Base-by-base conservation (phyloP, 164 flowering plant genomes). In the Vitis amurensis region DNA sequence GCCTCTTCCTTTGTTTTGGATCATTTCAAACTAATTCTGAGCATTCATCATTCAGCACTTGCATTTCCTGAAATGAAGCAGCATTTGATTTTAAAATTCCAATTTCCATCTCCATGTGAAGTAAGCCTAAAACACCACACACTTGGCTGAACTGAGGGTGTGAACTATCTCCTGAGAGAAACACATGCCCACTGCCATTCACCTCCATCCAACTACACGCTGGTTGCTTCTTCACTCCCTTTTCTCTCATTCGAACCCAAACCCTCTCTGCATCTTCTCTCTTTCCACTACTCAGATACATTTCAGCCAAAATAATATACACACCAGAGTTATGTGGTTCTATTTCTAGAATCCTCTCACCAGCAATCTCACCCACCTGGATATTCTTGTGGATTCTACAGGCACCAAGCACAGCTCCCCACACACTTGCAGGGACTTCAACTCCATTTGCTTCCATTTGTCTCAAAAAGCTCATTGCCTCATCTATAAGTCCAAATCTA, bases 141-240 rank as follows among this genome's bases (percentile, higher is more conserved):
- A 85, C 50, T 37, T 67, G 55, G 69, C 17, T 31, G 58, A 80
- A 75, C 69, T 81, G 75, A n/a, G 87, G 86, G 70, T 85, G 84
- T 19, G 80, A 79, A 56, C 64, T 64, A 71, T 86, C 89, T 61
- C 89, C 89, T 15, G 91, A 83, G 73, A 87, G 85, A 83, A 89
- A 89, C 1, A 86, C 80, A 58, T 82, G 79, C 50, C 82, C 81
- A 31, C 71, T 68, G 55, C 74, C 67, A 61, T 81, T 84, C 44
- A 82, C 78, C 78, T 88, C 90, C 65, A 87, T 80, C 91, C 91
- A 89, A 69, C 94, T 89, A 61, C 94, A 88, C 11, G 90, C 94
- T 2, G 91, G 94, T 70, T 89, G 88, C 80, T 87, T 89, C 75
- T 88, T 89, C 59, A 78, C 81, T 11, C 84, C 86, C 29, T 66